Evolutionary conservation across 2,329 filamentous ascomycete species (phyloP).

Genomic region (Pseudopithomyces maydicus): DNA sequence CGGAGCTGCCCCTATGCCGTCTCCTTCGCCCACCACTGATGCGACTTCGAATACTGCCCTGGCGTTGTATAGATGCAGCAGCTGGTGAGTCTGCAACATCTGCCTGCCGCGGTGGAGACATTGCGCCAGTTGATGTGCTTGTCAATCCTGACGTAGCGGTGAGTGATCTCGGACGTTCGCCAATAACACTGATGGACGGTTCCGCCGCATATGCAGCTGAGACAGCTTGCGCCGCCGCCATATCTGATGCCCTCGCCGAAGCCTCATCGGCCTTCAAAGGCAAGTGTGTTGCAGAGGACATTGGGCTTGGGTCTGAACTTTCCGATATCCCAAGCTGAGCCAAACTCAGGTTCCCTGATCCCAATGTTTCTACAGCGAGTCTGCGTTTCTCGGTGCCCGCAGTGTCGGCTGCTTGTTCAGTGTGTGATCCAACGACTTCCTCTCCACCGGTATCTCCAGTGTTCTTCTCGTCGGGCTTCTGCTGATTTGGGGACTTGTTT

Average conservation of each 20-base stretch:
- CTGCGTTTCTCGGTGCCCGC: slow-evolving; percentile 54
- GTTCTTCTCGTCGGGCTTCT: slow-evolving; percentile 32
- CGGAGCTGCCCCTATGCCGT: slow-evolving; percentile 82
- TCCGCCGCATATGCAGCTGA: slow-evolving; percentile 63
- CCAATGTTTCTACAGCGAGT: slow-evolving; percentile 84
- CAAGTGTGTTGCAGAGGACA: slow-evolving; percentile 64
- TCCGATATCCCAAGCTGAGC: slow-evolving; percentile 83
- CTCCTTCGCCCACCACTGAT: slow-evolving; percentile 60
- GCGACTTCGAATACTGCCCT: slow-evolving; percentile 58
- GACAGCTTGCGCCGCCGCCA: slow-evolving; percentile 63
- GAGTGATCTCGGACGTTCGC: slow-evolving; percentile 48
- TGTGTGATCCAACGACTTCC: slow-evolving; percentile 48
- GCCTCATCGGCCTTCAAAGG: slow-evolving; percentile 55
- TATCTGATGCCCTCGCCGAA: slow-evolving; percentile 62
- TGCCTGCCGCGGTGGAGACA: slow-evolving; percentile 66
- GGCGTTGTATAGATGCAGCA: slow-evolving; percentile 57
- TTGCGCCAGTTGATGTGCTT: slow-evolving; percentile 38
- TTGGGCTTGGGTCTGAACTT: slow-evolving; percentile 61
- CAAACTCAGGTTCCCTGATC: slow-evolving; percentile 84
- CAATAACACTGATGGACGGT: slow-evolving; percentile 38
- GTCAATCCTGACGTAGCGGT: slow-evolving; percentile 38
- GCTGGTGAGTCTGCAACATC: slow-evolving; percentile 66
- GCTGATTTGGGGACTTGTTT: slow-evolving; percentile 53
- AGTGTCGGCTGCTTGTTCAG: slow-evolving; percentile 25
- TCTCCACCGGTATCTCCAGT: slow-evolving; percentile 41